These are phyloP conservation scores for Mucor ambiguus DNA, from an alignment of 371 early-diverging fungal species.

Conservation along the genomic window DNA sequence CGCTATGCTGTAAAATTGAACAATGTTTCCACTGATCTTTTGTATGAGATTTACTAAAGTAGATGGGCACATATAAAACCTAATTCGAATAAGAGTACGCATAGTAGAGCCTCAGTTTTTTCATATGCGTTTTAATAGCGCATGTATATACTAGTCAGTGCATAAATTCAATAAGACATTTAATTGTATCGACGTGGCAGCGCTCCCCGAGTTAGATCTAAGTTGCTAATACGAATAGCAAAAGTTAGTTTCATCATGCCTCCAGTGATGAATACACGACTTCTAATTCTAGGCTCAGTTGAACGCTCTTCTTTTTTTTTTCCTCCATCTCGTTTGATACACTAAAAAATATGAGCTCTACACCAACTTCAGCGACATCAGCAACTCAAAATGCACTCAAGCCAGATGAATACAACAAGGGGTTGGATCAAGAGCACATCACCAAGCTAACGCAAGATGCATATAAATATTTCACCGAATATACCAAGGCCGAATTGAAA, in stretches of 20 bases:
- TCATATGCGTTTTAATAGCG: no score
- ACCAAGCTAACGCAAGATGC: constrained; percentile 57
- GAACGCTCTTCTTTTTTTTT: not conserved
- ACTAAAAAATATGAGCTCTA: constrained; percentile 1
- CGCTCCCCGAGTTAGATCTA: not conserved
- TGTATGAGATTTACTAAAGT: no score
- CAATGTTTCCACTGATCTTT: no score
- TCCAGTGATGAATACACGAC: not conserved
- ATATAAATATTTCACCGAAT: constrained; percentile 57
- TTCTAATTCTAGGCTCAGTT: not conserved
- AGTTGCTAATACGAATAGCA: not conserved
- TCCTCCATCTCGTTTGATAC: not conserved
- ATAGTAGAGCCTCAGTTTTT: no score
- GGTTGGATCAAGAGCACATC: constrained; percentile 55
- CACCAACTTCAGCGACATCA: constrained; percentile 4
- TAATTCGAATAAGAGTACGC: no score
- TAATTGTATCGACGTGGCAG: not conserved
- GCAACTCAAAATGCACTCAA: constrained; percentile 19
- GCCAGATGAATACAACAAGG: constrained; percentile 41
- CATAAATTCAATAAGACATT: not conserved
- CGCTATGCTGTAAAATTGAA: no score
- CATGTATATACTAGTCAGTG: not conserved
- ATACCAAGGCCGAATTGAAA: constrained; percentile 58
- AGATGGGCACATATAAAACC: no score
- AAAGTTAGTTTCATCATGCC: not conserved